Conservation (phyloP, 192 early-diverging fungal genomes). For the Podila epicladia region DNA sequence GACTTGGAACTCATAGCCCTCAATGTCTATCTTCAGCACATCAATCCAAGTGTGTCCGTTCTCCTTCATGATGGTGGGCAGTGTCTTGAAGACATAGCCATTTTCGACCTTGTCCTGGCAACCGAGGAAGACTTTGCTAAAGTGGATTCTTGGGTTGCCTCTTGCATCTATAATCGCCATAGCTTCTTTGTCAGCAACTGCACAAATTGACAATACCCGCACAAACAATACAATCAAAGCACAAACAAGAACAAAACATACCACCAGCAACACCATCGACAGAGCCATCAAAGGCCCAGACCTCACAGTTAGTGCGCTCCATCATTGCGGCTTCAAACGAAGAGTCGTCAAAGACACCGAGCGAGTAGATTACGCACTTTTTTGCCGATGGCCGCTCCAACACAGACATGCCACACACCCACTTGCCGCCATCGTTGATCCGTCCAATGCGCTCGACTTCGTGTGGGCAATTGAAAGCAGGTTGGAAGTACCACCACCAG, state of each 20-base stretch:
- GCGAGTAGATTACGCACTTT: slow-evolving; percentile 14
- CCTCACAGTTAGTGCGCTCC: slow-evolving; percentile 9
- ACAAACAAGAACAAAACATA: background rate
- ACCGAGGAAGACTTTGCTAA: slow-evolving; percentile 7
- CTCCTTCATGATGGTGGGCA: slow-evolving; percentile 15
- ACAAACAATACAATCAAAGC: background rate
- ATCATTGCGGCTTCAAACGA: slow-evolving; percentile 5
- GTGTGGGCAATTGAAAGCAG: slow-evolving; percentile 17
- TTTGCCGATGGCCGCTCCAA: background rate
- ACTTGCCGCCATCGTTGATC: slow-evolving; percentile 17
- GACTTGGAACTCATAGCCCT: slow-evolving; percentile 10
- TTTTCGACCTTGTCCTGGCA: background rate
- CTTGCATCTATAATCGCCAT: background rate
- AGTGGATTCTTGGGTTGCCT: slow-evolving; percentile 9
- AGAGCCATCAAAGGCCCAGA: slow-evolving; percentile 17
- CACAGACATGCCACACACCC: slow-evolving; percentile 11
- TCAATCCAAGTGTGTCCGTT: slow-evolving; percentile 11
- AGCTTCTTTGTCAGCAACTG: background rate
- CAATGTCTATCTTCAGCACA: slow-evolving; percentile 23
- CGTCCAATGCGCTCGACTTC: slow-evolving; percentile 15
- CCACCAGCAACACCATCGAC: slow-evolving; percentile 3
- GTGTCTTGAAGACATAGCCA: slow-evolving; percentile 2
- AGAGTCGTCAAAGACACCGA: slow-evolving; percentile 12
- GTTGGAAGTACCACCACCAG: slow-evolving; percentile 20
- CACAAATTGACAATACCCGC: background rate